These are phyloP conservation scores for Geotrichum candidum DNA, from an alignment of 1,139 yeast species.

Conservation along the genomic window DNA sequence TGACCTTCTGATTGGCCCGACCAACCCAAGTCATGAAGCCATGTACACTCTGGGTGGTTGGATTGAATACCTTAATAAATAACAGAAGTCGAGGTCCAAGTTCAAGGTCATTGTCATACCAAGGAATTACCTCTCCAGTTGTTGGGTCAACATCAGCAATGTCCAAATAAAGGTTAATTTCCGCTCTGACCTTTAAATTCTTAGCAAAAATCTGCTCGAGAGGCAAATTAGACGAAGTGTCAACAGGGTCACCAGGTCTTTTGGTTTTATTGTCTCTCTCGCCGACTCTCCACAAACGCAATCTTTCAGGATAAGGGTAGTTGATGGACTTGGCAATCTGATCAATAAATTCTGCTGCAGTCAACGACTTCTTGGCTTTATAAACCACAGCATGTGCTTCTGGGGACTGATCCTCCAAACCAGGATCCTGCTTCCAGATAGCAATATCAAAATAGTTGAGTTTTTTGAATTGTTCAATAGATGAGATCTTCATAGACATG, in stretches of 20 bases:
- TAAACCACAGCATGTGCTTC: conserved; percentile 48
- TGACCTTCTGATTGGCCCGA: conserved; percentile 45
- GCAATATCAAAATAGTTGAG: conserved; percentile 76
- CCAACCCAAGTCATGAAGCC: conserved; percentile 65
- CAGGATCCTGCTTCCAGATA: conserved; percentile 25
- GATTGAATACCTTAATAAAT: conserved; percentile 69
- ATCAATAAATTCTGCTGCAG: conserved; percentile 47
- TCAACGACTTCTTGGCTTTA: conserved; percentile 54
- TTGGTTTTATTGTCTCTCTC: conserved; percentile 70
- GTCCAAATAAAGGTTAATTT: conserved; percentile 30
- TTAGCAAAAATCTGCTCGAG: conserved; percentile 43
- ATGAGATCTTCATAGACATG: conserved; percentile 53
- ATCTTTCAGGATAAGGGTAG: conserved; percentile 30
- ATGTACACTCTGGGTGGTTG: conserved; percentile 44
- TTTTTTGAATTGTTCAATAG: conserved; percentile 47
- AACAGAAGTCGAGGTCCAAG: conserved; percentile 39
- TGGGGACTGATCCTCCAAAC: conserved; percentile 23
- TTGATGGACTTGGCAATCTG: conserved; percentile 43
- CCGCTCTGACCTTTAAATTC: conserved; percentile 9
- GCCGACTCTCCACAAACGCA: conserved; percentile 60
- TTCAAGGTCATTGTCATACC: conserved; percentile 9
- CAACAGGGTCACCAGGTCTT: conserved; percentile 54
- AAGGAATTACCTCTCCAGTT: conserved; percentile 1
- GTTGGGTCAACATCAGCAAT: conserved; percentile 25
- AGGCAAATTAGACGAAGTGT: conserved; percentile 36